Conservation (phyloP, 228 moss, liverwort and hornwort species). For the Sphagnum fallax region DNA sequence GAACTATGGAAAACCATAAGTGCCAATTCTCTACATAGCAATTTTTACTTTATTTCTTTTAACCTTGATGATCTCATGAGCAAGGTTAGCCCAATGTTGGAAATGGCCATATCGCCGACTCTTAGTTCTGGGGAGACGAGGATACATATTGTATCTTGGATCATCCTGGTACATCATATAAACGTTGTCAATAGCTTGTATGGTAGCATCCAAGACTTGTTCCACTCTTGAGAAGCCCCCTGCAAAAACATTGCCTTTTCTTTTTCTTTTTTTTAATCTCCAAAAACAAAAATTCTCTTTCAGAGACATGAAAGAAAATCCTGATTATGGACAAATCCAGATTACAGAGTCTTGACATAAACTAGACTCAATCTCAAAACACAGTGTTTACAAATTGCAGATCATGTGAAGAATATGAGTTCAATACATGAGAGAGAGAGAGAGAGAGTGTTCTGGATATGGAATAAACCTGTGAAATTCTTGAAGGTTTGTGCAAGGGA, state of each 20-base stretch:
- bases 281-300: too few relatives aligned
- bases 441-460: too few relatives aligned
- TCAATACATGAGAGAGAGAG: too few relatives aligned
- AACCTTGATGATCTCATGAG: slow-evolving; percentile 43
- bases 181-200: slow-evolving; percentile 27
- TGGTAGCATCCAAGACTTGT: slow-evolving; percentile 13
- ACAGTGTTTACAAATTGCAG: too few relatives aligned
- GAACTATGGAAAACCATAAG: too few relatives aligned
- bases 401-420: too few relatives aligned
- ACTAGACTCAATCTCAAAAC: too few relatives aligned
- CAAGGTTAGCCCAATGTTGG: slow-evolving; percentile 42
- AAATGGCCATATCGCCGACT: slow-evolving; percentile 36
- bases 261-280: too few relatives aligned
- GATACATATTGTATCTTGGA: slow-evolving; percentile 20
- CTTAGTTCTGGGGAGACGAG: slow-evolving; percentile 29
- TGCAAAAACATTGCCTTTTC: slow-evolving; percentile 1
- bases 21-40: too few relatives aligned
- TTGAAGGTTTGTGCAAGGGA: slow-evolving; percentile 24
- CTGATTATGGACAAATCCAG: too few relatives aligned
- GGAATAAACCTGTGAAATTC: slow-evolving; percentile 5
- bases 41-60: neutral
- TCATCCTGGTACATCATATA: slow-evolving; percentile 29
- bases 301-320: too few relatives aligned
- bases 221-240: slow-evolving; percentile 11
- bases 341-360: too few relatives aligned